These are phyloP conservation scores for Onygenales sp. DNA, from an alignment of 2,329 filamentous ascomycete species.

Conservation along the genomic window DNA sequence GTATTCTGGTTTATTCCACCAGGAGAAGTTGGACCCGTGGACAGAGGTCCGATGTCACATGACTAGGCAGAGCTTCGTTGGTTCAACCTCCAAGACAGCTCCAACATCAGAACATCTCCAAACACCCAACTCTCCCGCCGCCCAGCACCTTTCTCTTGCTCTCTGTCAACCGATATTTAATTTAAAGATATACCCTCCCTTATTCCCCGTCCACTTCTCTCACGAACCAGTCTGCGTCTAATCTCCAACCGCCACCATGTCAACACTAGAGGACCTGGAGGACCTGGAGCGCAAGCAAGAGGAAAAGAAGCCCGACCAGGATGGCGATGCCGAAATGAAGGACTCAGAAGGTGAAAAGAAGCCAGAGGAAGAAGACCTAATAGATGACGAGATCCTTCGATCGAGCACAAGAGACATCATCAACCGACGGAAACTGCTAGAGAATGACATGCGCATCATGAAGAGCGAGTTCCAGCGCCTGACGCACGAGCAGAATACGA, in stretches of 20 bases:
- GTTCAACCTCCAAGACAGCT: too few species aligned
- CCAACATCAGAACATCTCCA: too few species aligned
- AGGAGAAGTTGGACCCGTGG: too few species aligned
- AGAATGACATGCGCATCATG: conserved; percentile 98
- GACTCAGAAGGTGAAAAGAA: conserved; percentile 72
- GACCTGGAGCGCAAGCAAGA: conserved; percentile 72
- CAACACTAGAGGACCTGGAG: conserved; percentile 84
- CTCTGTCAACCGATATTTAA: too few species aligned
- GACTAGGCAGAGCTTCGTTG: too few species aligned
- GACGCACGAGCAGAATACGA: conserved; percentile 87
- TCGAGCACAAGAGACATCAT: conserved; percentile 92
- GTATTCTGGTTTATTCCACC: too few species aligned
- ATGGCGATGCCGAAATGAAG: conserved; percentile 48
- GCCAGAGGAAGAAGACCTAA: conserved; percentile 60
- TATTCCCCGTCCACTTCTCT: too few species aligned
- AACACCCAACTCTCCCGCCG: too few species aligned
- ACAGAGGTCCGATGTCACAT: too few species aligned
- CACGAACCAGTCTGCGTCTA: not conserved
- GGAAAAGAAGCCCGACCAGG: conserved; percentile 40
- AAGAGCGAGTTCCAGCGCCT: conserved; percentile 91
- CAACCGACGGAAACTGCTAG: conserved; percentile 79
- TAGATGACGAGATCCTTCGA: conserved; percentile 88
- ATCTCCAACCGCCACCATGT: conserved; percentile 49
- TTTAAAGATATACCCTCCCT: too few species aligned
- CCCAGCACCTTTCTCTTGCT: too few species aligned